Conservation (phyloP, 78 protist genomes). For the Guillardia theta region DNA sequence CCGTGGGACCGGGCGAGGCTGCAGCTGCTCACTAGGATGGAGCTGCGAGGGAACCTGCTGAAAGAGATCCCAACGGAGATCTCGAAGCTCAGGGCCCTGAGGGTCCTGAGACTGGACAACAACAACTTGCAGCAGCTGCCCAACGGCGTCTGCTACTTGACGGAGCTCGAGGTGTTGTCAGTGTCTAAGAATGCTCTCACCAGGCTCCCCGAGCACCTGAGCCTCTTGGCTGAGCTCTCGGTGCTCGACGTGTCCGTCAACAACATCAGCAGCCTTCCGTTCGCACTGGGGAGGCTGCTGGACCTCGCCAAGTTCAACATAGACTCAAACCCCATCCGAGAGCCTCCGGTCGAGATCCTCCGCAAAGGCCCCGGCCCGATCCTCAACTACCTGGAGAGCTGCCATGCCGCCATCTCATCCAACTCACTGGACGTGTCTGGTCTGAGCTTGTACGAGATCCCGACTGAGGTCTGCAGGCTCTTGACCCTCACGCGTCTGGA, state of each 20-base stretch:
- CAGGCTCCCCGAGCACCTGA: neutral
- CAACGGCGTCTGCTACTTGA: neutral
- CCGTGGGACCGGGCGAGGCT: slow-evolving; percentile 21
- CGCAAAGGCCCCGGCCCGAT: neutral
- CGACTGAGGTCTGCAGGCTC: neutral
- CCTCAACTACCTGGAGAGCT: neutral
- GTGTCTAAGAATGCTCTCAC: neutral
- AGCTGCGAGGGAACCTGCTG: neutral
- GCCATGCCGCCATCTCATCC: neutral
- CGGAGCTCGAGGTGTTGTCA: neutral
- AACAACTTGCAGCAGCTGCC: neutral
- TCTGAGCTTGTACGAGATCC: neutral
- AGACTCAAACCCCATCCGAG: neutral
- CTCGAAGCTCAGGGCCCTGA: neutral
- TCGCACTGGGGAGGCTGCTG: neutral
- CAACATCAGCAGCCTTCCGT: neutral
- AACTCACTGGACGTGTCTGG: neutral
- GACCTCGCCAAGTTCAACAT: neutral
- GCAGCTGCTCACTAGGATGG: neutral
- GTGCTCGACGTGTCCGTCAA: neutral
- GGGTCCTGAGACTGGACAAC: neutral
- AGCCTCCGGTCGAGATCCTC: neutral
- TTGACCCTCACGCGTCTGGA: neutral
- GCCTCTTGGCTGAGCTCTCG: neutral
- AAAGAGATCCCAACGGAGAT: neutral